Percentiles rank a stretch among this genome's conserved stretches.
These are phyloP conservation scores for Suhomyces emberorum DNA, from an alignment of 805 yeast genomes.

Conservation along the genomic window DNA sequence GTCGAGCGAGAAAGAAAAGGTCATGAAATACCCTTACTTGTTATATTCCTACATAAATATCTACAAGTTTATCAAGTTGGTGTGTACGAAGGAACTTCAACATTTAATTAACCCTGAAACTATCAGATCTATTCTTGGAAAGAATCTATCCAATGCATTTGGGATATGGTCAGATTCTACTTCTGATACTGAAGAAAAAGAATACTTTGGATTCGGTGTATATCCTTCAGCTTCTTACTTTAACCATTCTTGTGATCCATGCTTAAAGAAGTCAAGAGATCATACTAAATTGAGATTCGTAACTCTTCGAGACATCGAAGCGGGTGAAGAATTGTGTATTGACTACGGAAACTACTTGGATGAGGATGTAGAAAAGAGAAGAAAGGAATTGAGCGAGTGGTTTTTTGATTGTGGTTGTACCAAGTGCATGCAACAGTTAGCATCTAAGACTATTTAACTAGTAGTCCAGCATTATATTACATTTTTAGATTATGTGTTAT, in stretches of 20 bases:
- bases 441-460: neutral
- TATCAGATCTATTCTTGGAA: slow-evolving; percentile 50
- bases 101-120: slow-evolving; percentile 32
- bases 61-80: slow-evolving; percentile 44
- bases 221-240: slow-evolving; percentile 64
- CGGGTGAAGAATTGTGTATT: slow-evolving; percentile 54
- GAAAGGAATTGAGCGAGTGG: slow-evolving; percentile 48
- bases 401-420: slow-evolving; percentile 55
- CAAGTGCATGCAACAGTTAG: slow-evolving; percentile 30
- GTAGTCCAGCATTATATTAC: no score
- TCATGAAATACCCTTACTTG: slow-evolving; percentile 44
- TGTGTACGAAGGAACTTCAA: slow-evolving; percentile 34
- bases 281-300: slow-evolving; percentile 41
- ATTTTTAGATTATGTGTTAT: no score
- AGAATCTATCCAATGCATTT: slow-evolving; percentile 64
- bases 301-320: slow-evolving; percentile 35
- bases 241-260: slow-evolving; percentile 66
- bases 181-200: slow-evolving; percentile 42
- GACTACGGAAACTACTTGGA: slow-evolving; percentile 54
- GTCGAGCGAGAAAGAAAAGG: slow-evolving; percentile 49
- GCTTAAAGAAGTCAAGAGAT: slow-evolving; percentile 43
- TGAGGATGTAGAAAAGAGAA: slow-evolving; percentile 40
- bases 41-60: slow-evolving; percentile 45
- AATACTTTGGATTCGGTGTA: slow-evolving; percentile 58
- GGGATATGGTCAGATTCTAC: slow-evolving; percentile 57